These are phyloP conservation scores for Fusarium vanettenii DNA, from an alignment of 2,329 filamentous ascomycete genomes.

Conservation along the genomic window DNA sequence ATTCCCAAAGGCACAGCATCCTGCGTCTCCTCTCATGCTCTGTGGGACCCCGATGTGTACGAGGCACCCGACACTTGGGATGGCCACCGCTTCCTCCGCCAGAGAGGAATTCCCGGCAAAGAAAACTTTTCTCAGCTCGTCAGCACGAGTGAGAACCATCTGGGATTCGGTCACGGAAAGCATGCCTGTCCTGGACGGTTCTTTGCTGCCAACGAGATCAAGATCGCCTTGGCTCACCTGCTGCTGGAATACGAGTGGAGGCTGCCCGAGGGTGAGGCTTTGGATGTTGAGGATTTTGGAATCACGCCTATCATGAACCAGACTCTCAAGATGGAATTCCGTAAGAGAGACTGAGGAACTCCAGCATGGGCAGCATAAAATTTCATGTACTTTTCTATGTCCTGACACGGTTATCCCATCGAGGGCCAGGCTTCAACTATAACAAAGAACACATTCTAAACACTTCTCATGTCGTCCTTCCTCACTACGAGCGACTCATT, in stretches of 20 bases:
- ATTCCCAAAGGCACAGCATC: constrained; percentile 15
- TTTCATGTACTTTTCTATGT: background rate
- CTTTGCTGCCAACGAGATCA: background rate
- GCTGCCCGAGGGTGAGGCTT: background rate
- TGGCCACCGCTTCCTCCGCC: constrained; percentile 45
- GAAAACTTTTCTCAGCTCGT: background rate
- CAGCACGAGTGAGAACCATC: background rate
- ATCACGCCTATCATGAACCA: background rate
- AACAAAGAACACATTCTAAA: background rate
- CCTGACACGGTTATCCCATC: too few species aligned
- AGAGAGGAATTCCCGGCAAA: background rate
- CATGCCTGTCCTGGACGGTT: background rate
- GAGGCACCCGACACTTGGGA: constrained; percentile 50
- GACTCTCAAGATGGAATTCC: background rate
- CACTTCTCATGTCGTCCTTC: too few species aligned
- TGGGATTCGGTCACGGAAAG: background rate
- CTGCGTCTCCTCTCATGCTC: background rate
- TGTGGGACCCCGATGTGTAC: background rate
- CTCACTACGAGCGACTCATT: background rate
- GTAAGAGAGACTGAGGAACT: background rate
- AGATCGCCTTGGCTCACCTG: background rate
- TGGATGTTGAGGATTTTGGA: background rate
- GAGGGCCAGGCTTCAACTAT: too few species aligned
- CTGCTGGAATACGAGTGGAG: background rate
- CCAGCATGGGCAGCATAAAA: background rate